Conservation (phyloP, 2,329 filamentous ascomycete genomes). For the Diplodia seriata region DNA sequence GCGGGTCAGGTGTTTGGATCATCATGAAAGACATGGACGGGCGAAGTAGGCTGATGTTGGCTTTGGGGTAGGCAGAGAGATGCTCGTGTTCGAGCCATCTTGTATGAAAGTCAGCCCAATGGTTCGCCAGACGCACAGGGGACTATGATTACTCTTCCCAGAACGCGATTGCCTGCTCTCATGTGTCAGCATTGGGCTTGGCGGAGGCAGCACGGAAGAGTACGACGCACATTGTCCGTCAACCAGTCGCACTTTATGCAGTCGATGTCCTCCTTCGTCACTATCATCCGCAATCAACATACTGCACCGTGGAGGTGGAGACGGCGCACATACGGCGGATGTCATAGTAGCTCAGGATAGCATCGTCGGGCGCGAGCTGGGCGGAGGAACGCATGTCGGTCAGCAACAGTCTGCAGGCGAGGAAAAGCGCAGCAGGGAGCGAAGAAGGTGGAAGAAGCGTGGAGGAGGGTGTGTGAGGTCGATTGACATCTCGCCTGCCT, state of each 20-base stretch:
- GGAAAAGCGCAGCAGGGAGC: background rate
- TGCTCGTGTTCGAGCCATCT: constrained; percentile 89
- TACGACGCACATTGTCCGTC: constrained; percentile 80
- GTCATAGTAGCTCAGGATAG: constrained; percentile 73
- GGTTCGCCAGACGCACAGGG: background rate
- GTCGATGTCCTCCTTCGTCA: constrained; percentile 88
- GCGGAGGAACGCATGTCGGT: constrained; percentile 34
- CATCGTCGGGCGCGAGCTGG: constrained; percentile 67
- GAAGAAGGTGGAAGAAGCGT: constrained; percentile 5
- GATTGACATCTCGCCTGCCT: background rate
- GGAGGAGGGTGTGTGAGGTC: background rate
- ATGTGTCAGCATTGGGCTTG: constrained; percentile 30
- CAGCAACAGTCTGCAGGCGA: constrained; percentile 27
- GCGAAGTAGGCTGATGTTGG: constrained; percentile 86
- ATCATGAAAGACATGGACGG: constrained; percentile 93
- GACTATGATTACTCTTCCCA: constrained; percentile 82
- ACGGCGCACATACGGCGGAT: constrained; percentile 59
- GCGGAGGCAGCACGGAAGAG: background rate
- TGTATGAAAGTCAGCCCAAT: constrained; percentile 20
- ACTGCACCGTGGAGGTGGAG: background rate
- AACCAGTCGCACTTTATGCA: constrained; percentile 92
- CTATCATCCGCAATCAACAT: constrained; percentile 51
- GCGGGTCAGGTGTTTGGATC: constrained; percentile 71
- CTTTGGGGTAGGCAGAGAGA: constrained; percentile 78
- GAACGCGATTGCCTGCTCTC: constrained; percentile 82